Percentiles rank a stretch among this genome's conserved stretches.
phyloP scores from a whole-genome alignment of 164 flowering plant species.

The Annona cherimola region DNA sequence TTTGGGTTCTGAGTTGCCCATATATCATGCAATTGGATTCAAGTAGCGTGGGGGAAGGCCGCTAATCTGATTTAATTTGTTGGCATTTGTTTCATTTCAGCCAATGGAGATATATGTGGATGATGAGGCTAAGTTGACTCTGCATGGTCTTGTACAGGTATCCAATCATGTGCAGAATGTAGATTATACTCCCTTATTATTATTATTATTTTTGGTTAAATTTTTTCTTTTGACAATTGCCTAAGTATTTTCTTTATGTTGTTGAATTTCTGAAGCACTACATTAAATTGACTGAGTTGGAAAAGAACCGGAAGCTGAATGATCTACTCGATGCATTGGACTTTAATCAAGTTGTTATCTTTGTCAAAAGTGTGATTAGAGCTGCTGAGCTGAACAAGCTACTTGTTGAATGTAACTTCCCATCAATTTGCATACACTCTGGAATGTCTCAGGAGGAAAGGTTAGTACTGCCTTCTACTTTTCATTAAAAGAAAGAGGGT shows the following conservation, averaged over 20 bases:
- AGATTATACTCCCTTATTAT: neutral
- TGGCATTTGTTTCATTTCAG: conserved; percentile 76
- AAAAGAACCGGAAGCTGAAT: conserved; percentile 95
- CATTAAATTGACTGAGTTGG: conserved; percentile 86
- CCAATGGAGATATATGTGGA: conserved; percentile 99
- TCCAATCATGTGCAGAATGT: neutral
- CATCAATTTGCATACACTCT: conserved; percentile 97
- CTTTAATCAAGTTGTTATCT: conserved; percentile 97
- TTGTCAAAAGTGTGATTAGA: conserved; percentile 89
- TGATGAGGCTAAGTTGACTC: conserved; percentile 96
- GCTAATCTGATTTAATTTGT: conserved; percentile 63
- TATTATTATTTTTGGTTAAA: neutral
- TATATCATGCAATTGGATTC: conserved; percentile 52
- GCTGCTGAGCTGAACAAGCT: conserved; percentile 96
- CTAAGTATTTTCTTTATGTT: neutral
- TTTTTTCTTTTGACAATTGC: neutral
- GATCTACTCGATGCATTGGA: conserved; percentile 98
- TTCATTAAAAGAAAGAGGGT: too few species aligned
- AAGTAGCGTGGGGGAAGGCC: conserved; percentile 49
- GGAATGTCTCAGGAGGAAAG: conserved; percentile 99
- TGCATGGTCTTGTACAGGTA: conserved; percentile 99
- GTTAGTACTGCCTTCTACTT: conserved; percentile 19
- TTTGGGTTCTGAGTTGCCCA: conserved; percentile 30
- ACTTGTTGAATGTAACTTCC: conserved; percentile 92
- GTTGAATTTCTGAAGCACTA: conserved; percentile 56